Percentiles rank a stretch among this genome's conserved stretches.
phyloP scores from a whole-genome alignment of 306 rosid genomes.

The Dryas alaskensis region DNA sequence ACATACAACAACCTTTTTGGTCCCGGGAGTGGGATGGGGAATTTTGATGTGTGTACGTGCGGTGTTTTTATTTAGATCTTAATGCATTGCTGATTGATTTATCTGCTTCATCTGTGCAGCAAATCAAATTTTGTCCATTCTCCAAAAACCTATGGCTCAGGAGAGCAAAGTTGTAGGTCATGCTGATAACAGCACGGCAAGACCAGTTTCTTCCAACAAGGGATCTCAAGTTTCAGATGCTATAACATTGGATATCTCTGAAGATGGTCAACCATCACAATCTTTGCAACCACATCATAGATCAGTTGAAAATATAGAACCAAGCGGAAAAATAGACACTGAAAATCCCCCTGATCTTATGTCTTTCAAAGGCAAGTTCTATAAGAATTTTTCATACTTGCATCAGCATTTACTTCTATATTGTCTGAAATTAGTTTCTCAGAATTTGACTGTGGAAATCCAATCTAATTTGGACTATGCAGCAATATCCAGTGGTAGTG shows the following conservation, averaged over 20 bases:
- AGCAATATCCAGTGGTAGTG: conserved; percentile 36
- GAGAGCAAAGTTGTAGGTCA: conserved; percentile 33
- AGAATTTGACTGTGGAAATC: not conserved
- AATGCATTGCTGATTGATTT: conserved; percentile 16
- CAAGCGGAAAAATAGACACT: conserved; percentile 22
- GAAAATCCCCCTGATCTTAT: conserved; percentile 25
- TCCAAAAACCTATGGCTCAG: conserved; percentile 51
- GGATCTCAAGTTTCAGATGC: conserved; percentile 26
- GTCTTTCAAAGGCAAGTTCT: conserved; percentile 45
- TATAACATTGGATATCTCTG: conserved; percentile 29
- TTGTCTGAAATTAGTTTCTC: not conserved
- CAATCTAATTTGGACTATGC: conserved; percentile 34
- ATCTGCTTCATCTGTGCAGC: conserved; percentile 48
- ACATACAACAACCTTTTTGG: not conserved
- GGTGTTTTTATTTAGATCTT: conserved; percentile 13
- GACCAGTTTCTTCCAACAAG: conserved; percentile 24
- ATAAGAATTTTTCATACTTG: conserved; percentile 22
- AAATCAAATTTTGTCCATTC: conserved; percentile 64
- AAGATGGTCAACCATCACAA: conserved; percentile 28
- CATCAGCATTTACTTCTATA: not conserved
- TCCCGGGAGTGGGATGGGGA: not conserved
- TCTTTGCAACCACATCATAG: conserved; percentile 15
- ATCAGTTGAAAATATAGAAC: conserved; percentile 26
- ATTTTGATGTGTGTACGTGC: not conserved
- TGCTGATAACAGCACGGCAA: conserved; percentile 19